These are phyloP conservation scores for Botryotinia convoluta DNA, from an alignment of 2,329 filamentous ascomycete species.

Conservation along the genomic window DNA sequence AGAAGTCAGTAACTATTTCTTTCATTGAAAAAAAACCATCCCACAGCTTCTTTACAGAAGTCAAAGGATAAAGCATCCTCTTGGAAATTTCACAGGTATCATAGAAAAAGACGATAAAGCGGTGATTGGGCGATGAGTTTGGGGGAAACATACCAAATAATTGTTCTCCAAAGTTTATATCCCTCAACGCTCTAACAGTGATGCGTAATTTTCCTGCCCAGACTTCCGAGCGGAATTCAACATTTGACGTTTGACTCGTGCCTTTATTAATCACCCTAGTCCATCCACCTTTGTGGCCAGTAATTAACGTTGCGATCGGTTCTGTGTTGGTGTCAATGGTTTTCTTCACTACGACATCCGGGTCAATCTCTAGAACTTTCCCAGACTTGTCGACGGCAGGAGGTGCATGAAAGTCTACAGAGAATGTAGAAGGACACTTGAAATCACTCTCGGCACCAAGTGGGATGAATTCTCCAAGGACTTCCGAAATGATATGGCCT, in stretches of 20 bases:
- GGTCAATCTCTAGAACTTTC: not conserved
- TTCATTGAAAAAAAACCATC: not conserved
- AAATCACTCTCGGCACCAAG: constrained; percentile 6
- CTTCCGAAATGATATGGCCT: constrained; percentile 4
- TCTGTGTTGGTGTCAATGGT: not conserved
- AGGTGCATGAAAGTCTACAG: constrained; percentile 15
- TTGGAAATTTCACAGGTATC: not conserved
- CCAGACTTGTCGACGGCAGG: constrained; percentile 3
- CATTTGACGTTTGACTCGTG: not conserved
- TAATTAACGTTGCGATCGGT: constrained; percentile 17
- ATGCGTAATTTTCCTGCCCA: constrained; percentile 17
- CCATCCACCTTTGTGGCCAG: constrained; percentile 14
- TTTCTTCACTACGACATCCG: not conserved
- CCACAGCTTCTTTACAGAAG: not conserved
- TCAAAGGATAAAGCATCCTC: not conserved
- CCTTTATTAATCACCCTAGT: constrained; percentile 10
- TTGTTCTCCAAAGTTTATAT: constrained; percentile 20
- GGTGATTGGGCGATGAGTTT: not conserved
- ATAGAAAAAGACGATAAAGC: not conserved
- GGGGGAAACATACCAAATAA: not conserved
- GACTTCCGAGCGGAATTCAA: constrained; percentile 1
- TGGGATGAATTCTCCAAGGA: constrained; percentile 14
- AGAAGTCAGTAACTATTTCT: not conserved
- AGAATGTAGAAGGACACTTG: not conserved
- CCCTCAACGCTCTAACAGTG: not conserved